phyloP scores from a whole-genome alignment of 2,329 filamentous ascomycete species.

The Colletotrichum navitas region DNA sequence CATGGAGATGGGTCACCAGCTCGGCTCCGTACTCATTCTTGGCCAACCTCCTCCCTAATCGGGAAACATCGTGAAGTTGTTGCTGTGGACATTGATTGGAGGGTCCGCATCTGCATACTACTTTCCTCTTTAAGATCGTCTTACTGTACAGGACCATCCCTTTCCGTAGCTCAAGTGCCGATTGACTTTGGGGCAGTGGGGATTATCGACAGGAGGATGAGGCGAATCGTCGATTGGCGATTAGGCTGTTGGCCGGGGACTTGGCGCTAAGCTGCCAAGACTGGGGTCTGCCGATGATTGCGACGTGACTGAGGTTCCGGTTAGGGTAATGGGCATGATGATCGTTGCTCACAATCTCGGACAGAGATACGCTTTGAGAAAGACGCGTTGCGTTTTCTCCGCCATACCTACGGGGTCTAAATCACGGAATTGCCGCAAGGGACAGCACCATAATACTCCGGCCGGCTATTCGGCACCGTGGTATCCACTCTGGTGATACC shows the following conservation, averaged over 20 bases:
- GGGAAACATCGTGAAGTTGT: conserved; percentile 29
- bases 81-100: conserved; percentile 1
- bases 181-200: conserved; percentile 1
- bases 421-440: neutral
- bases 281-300: conserved; percentile 18
- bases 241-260: conserved; percentile 10
- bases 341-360: conserved; percentile 8
- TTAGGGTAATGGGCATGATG: too few species aligned
- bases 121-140: conserved; percentile 27
- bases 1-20: neutral
- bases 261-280: conserved; percentile 15
- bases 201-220: conserved; percentile 6
- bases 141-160: conserved; percentile 15
- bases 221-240: neutral
- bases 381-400: neutral
- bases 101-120: conserved; percentile 26
- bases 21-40: neutral
- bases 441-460: neutral
- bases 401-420: neutral
- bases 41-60: conserved; percentile 33
- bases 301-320: neutral
- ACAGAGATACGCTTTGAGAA: conserved; percentile 1
- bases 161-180: conserved; percentile 23
- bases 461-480: conserved; percentile 14
- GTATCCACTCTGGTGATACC: neutral